Conservation (phyloP, 2,329 filamentous ascomycete genomes). For the Aspergillus pseudoviridinutans region DNA sequence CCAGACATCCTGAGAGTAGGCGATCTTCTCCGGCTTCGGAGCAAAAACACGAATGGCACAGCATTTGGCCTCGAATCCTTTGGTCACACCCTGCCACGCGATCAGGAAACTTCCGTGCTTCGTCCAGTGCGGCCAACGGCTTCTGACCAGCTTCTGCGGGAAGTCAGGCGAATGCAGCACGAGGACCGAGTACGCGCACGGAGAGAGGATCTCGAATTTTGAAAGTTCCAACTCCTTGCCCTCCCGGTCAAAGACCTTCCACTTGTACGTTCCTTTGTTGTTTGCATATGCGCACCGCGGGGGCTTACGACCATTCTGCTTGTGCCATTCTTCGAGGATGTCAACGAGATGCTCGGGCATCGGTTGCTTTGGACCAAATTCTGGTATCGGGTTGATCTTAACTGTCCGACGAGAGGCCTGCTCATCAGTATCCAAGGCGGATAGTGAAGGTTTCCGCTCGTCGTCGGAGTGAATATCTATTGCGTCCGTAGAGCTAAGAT, state of each 20-base stretch:
- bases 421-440: not conserved
- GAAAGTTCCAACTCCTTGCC: slow-evolving; percentile 10
- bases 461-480: not conserved
- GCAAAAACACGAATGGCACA: slow-evolving; percentile 9
- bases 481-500: not conserved
- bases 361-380: not conserved
- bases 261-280: not conserved
- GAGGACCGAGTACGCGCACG: slow-evolving; percentile 6
- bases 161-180: slow-evolving; percentile 3
- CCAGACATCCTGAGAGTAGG: slow-evolving; percentile 1
- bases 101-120: slow-evolving; percentile 6
- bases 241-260: slow-evolving; percentile 14
- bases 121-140: not conserved
- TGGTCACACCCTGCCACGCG: slow-evolving; percentile 7
- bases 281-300: slow-evolving; percentile 3
- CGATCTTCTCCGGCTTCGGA: not conserved
- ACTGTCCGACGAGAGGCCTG: not conserved
- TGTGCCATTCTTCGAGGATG: slow-evolving; percentile 11
- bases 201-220: slow-evolving; percentile 2
- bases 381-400: not conserved
- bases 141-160: slow-evolving; percentile 3
- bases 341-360: slow-evolving; percentile 6
- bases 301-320: not conserved
- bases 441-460: not conserved
- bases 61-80: slow-evolving; percentile 4